These are phyloP conservation scores for Dendrobium officinale DNA, from an alignment of 106 monocot species.

Conservation along the genomic window DNA sequence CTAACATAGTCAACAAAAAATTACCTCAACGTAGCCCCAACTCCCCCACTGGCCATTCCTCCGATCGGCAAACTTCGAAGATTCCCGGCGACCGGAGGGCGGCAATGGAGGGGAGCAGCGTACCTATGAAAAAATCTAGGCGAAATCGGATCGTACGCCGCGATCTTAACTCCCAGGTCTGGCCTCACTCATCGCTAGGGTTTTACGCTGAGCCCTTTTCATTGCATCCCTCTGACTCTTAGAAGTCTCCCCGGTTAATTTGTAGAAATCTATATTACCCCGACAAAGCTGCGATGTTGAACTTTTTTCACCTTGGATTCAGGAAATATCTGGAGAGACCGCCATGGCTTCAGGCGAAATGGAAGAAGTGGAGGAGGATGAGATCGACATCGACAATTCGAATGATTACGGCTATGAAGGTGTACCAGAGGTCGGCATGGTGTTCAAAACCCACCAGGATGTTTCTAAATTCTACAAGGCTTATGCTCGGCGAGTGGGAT, in stretches of 20 bases:
- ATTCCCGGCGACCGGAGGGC: background rate
- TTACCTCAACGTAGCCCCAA: no score
- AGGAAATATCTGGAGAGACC: background rate
- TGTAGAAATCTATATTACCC: background rate
- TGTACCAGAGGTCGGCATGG: slow-evolving; percentile 58
- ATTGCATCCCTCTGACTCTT: background rate
- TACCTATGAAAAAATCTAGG: slow-evolving; percentile 7
- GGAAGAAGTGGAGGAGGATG: slow-evolving; percentile 13
- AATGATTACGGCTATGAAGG: slow-evolving; percentile 25
- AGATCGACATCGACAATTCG: slow-evolving; percentile 7
- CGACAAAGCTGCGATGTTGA: background rate
- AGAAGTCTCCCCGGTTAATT: no score
- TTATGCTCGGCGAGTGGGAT: slow-evolving; percentile 57
- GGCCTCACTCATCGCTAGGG: background rate
- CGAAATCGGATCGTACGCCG: slow-evolving; percentile 6
- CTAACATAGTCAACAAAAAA: no score
- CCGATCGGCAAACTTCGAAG: no score
- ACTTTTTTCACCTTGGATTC: background rate
- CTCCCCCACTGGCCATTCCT: no score
- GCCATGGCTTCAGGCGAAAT: slow-evolving; percentile 10
- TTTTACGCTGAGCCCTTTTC: background rate
- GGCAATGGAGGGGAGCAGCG: background rate
- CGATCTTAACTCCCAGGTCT: slow-evolving; percentile 15
- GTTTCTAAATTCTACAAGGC: slow-evolving; percentile 44
- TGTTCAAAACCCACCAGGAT: slow-evolving; percentile 42